These are phyloP conservation scores for Microbotryomycetes sp. DNA, from an alignment of 1,284 basidiomycete species.

Conservation along the genomic window DNA sequence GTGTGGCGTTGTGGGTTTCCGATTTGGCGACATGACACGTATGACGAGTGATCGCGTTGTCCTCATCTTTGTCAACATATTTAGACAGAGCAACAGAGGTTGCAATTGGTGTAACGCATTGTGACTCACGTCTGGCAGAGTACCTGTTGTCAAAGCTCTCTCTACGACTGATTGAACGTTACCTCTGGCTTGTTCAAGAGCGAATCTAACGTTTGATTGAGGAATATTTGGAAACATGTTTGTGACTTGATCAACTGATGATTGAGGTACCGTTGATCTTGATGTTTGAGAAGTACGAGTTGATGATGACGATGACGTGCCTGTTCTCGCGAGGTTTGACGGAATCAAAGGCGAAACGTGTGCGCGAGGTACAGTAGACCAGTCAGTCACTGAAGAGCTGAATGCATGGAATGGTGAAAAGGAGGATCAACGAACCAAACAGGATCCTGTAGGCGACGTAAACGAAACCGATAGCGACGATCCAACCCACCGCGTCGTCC, in stretches of 20 bases:
- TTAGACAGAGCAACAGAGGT: too few relatives aligned
- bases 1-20: not conserved
- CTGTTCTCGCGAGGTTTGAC: not conserved
- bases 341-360: too few relatives aligned
- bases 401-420: too few relatives aligned
- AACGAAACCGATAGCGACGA: slow-evolving; percentile 10
- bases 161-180: slow-evolving; percentile 25
- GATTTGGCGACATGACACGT: too few relatives aligned
- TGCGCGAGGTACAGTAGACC: not conserved
- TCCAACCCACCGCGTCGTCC: slow-evolving; percentile 24
- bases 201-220: slow-evolving; percentile 1
- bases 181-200: slow-evolving; percentile 20
- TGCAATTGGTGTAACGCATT: too few relatives aligned
- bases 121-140: slow-evolving; percentile 20
- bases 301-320: not conserved
- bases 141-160: slow-evolving; percentile 16
- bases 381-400: not conserved
- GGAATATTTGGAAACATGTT: slow-evolving; percentile 14
- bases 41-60: too few relatives aligned
- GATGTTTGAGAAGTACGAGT: not conserved
- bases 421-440: slow-evolving; percentile 21
- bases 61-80: too few relatives aligned
- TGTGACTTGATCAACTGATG: slow-evolving; percentile 8
- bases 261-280: slow-evolving; percentile 4
- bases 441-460: slow-evolving; percentile 21